These are phyloP conservation scores for Sclerotiophoma versabilis DNA, from an alignment of 2,329 filamentous ascomycete species.

Conservation along the genomic window DNA sequence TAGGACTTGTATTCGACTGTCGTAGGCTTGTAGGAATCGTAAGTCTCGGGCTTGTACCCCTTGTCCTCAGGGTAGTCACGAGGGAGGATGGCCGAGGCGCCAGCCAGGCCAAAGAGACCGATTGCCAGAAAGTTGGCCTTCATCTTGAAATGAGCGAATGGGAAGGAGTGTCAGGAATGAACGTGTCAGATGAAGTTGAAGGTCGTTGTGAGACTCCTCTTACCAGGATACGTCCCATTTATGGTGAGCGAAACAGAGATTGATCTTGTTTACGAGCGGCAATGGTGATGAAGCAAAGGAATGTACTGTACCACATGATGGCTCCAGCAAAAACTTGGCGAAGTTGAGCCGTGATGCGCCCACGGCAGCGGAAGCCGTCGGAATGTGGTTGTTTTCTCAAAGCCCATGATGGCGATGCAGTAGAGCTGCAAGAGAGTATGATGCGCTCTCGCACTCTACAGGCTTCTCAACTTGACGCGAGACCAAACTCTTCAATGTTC, in stretches of 20 bases:
- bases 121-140: slow-evolving; percentile 22
- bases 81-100: slow-evolving; percentile 23
- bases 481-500: background rate
- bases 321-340: slow-evolving; percentile 23
- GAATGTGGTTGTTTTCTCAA: slow-evolving; percentile 2
- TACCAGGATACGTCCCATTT: slow-evolving; percentile 34
- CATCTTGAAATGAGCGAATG: slow-evolving; percentile 31
- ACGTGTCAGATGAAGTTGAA: slow-evolving; percentile 26
- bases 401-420: background rate
- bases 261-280: slow-evolving; percentile 37
- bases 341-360: slow-evolving; percentile 6
- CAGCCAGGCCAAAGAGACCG: slow-evolving; percentile 27
- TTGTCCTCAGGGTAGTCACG: slow-evolving; percentile 11
- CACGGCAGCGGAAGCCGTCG: slow-evolving; percentile 9
- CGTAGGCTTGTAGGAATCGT: background rate
- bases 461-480: background rate
- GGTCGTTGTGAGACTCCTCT: slow-evolving; percentile 27
- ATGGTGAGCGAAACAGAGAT: slow-evolving; percentile 28
- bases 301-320: slow-evolving; percentile 33
- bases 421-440: background rate
- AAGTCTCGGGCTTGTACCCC: background rate
- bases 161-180: slow-evolving; percentile 29
- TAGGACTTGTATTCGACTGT: background rate
- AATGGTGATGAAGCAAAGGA: slow-evolving; percentile 24
- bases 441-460: background rate